Base-by-base conservation (phyloP, 768 basidiomycete genomes). In the Psilocybe cyanescens region DNA sequence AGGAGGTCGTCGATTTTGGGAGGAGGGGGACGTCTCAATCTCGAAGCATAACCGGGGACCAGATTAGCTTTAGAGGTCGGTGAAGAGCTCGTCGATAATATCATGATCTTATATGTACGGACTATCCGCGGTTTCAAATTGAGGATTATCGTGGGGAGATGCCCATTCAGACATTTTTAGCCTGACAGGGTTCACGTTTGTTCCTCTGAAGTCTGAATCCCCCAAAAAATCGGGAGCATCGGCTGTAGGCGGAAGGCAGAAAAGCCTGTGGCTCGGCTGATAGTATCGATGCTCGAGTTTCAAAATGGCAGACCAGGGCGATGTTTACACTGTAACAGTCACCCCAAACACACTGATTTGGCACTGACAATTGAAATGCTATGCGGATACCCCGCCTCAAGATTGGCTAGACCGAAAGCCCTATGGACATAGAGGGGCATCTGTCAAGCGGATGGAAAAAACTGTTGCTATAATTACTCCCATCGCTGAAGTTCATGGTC, bases 11-110 rank as follows among this genome's bases (percentile, higher is more conserved):
- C 54, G 37, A 31, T n/a, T 41, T 16, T 17, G 19, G 41, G 41
- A 16, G 55, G 30, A 48, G 41, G 50, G 2, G 49, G 41, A 29
- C 33, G 45, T 48, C 50, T 62, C 61, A 62, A 62, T 58, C 61
- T 58, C 61, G 57, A 62, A 53, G 61, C 61, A 62, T 62, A 58
- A 58, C 61, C 53, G 61, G 52, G 44, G 57, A 53, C 28, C 24
- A 52, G 51, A 52, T 49, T 57, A 62, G 57, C 61, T 51, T 55
- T 31, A 55, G 56, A 57, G 61, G 61, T 58, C 47, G 57, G 55
- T 55, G 52, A 47, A 11, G 51, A 39, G 46, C n/a, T 33, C 16
- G 37, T 47, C 31, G 19, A 19, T 14, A 41, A n/a, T 4, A 47
- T 45, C 46, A 39, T 39, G 46, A 58, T 58, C 56, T 62, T 62